Percentiles rank a stretch among this genome's conserved stretches.
These are phyloP conservation scores for Cerrena zonata DNA, from an alignment of 1,284 basidiomycete species.

Conservation along the genomic window DNA sequence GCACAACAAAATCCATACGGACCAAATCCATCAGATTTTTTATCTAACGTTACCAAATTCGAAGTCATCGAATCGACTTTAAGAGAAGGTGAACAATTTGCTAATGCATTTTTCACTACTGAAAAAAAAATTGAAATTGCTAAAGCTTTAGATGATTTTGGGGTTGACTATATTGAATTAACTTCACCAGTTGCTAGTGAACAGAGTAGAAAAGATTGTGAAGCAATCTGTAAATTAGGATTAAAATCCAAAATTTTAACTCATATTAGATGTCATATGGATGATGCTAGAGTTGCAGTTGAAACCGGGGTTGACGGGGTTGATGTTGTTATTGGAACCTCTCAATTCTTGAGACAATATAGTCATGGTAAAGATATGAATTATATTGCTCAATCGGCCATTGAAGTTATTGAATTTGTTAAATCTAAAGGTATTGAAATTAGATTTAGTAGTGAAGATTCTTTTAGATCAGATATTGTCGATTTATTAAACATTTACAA, in stretches of 20 bases:
- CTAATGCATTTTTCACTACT: conserved; percentile 98
- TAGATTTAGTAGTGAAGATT: conserved; percentile 99
- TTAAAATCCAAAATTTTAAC: conserved; percentile 96
- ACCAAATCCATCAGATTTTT: conserved; percentile 82
- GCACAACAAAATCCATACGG: conserved; percentile 84
- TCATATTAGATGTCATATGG: conserved; percentile 99
- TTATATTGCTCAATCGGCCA: conserved; percentile 98
- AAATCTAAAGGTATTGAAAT: conserved; percentile 99
- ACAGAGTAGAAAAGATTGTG: conserved; percentile 91
- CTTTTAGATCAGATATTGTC: conserved; percentile 98
- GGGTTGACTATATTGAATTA: conserved; percentile 99
- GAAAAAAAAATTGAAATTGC: conserved; percentile 99
- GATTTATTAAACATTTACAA: conserved; percentile 98
- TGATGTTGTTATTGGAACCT: conserved; percentile 98
- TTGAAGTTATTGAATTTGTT: conserved; percentile 98
- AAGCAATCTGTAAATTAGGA: conserved; percentile 98
- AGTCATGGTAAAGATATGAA: conserved; percentile 99
- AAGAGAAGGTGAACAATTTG: conserved; percentile 98
- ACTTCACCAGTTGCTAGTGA: conserved; percentile 98
- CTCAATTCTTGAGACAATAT: conserved; percentile 97
- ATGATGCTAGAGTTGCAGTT: conserved; percentile 96
- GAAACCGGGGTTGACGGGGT: conserved; percentile 99
- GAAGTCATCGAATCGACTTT: conserved; percentile 97
- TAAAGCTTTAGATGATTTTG: conserved; percentile 93
- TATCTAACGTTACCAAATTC: conserved; percentile 89